phyloP scores from a whole-genome alignment of 2,329 filamentous ascomycete genomes.

The Talaromyces albobiverticillius region DNA sequence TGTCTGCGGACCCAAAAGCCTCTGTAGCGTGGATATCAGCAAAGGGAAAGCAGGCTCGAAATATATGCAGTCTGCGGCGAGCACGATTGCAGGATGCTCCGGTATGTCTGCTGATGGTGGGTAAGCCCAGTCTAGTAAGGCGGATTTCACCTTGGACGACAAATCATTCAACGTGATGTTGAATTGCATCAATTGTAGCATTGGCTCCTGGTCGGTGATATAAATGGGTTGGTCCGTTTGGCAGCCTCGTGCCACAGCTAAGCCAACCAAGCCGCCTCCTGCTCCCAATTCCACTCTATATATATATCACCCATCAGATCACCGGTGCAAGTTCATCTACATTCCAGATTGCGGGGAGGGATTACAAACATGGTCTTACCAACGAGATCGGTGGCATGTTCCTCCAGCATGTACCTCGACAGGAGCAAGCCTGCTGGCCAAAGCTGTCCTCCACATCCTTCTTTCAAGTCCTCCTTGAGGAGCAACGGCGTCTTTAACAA shows the following conservation, averaged over 20 bases:
- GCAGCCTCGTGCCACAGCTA: slow-evolving; percentile 59
- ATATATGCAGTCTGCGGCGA: slow-evolving; percentile 97
- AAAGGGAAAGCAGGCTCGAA: slow-evolving; percentile 94
- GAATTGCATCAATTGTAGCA: slow-evolving; percentile 79
- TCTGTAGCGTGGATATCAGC: slow-evolving; percentile 71
- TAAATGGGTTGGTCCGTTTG: slow-evolving; percentile 58
- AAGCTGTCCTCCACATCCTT: slow-evolving; percentile 87
- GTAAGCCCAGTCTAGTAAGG: slow-evolving; percentile 74
- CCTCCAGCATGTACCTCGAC: slow-evolving; percentile 77
- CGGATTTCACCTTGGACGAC: slow-evolving; percentile 59
- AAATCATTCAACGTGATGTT: slow-evolving; percentile 83
- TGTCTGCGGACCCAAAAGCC: slow-evolving; percentile 64
- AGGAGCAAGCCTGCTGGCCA: slow-evolving; percentile 94
- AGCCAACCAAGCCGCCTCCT: slow-evolving; percentile 80
- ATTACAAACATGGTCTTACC: slow-evolving; percentile 69
- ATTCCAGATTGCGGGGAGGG: slow-evolving; percentile 3
- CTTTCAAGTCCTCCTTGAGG: slow-evolving; percentile 79
- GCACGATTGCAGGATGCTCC: slow-evolving; percentile 68
- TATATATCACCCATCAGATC: slow-evolving; percentile 3
- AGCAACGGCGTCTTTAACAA: slow-evolving; percentile 67
- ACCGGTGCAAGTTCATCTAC: too few species aligned
- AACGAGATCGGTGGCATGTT: slow-evolving; percentile 61
- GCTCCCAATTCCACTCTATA: slow-evolving; percentile 83
- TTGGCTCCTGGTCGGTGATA: slow-evolving; percentile 83
- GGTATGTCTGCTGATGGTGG: slow-evolving; percentile 38